phyloP scores from a whole-genome alignment of 2,329 filamentous ascomycete genomes.

The Graphilbum ipis-grandicollis region DNA sequence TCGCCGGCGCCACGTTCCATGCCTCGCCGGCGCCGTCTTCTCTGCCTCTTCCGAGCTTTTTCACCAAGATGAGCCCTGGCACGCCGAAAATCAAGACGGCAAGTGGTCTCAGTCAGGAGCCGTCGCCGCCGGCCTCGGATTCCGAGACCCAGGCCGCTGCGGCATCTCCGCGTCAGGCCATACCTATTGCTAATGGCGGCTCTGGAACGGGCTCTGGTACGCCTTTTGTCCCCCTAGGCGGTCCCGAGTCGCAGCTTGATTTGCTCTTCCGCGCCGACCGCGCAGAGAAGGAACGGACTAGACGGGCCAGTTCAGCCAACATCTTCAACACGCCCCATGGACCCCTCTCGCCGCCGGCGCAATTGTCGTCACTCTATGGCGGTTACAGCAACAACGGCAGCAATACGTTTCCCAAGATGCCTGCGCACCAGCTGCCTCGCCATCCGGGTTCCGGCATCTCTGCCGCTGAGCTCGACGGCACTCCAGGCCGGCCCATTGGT shows the following conservation, averaged over 20 bases:
- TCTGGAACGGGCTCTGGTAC: too few relatives aligned
- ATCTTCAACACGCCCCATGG: slow-evolving; percentile 20
- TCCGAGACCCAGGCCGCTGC: slow-evolving; percentile 16
- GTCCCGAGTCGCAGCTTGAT: slow-evolving; percentile 77
- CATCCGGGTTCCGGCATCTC: slow-evolving; percentile 37
- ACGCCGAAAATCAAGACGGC: slow-evolving; percentile 32
- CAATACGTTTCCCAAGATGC: slow-evolving; percentile 1
- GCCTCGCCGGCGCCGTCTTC: slow-evolving; percentile 83
- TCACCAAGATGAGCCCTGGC: slow-evolving; percentile 51
- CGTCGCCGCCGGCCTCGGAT: slow-evolving; percentile 34
- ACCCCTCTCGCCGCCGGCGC: slow-evolving; percentile 34
- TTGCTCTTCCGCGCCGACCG: slow-evolving; percentile 80
- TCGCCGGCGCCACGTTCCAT: slow-evolving; percentile 89
- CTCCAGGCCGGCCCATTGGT: slow-evolving; percentile 35
- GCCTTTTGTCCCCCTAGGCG: too few relatives aligned
- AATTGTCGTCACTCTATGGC: slow-evolving; percentile 14
- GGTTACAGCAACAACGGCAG: slow-evolving; percentile 4
- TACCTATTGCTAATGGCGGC: slow-evolving; percentile 9
- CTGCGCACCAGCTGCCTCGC: slow-evolving; percentile 7
- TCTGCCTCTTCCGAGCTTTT: slow-evolving; percentile 79
- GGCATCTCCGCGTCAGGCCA: background rate
- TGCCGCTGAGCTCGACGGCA: slow-evolving; percentile 49
- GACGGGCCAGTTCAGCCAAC: slow-evolving; percentile 32
- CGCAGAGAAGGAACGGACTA: slow-evolving; percentile 51
- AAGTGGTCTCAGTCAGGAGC: slow-evolving; percentile 22